Conservation (phyloP, 305 asterid species). For the Fraxinus xanthoxyloides region DNA sequence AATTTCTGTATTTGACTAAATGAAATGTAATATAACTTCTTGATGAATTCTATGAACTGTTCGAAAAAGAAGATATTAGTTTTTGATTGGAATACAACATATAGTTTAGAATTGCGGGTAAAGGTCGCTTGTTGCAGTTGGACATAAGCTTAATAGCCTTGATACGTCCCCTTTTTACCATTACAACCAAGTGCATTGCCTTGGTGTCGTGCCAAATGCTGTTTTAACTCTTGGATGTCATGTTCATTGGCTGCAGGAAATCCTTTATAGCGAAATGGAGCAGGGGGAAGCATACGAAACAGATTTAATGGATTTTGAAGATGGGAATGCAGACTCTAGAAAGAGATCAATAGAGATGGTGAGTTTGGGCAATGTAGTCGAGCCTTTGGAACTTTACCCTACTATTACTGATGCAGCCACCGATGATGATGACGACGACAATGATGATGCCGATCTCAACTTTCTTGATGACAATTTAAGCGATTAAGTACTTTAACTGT, state of each 20-base stretch:
- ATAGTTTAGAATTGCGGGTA: not conserved
- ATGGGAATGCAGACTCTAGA: constrained; percentile 46
- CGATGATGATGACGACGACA: constrained; percentile 49
- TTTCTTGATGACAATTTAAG: constrained; percentile 64
- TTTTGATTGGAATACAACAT: not conserved
- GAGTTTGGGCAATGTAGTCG: constrained; percentile 43
- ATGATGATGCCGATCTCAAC: constrained; percentile 53
- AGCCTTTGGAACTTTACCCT: constrained; percentile 51
- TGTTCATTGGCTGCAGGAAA: constrained; percentile 48
- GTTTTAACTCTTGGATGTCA: not conserved
- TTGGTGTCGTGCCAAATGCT: not conserved
- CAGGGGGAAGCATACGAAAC: constrained; percentile 62
- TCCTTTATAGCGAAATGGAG: constrained; percentile 60
- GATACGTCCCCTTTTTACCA: not conserved
- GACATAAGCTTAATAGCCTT: not conserved
- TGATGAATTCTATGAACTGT: not conserved
- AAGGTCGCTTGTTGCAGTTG: not conserved
- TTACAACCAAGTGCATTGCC: not conserved
- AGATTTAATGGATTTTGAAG: constrained; percentile 57
- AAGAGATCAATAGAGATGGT: constrained; percentile 58
- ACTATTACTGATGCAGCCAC: constrained; percentile 39
- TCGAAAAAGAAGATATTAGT: not conserved
- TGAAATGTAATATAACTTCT: not conserved
- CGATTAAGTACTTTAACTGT: constrained; percentile 26
- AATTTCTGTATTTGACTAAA: not conserved